Evolutionary conservation across 148 eudicot species (phyloP).

Genomic region (Diospyros lotus): DNA sequence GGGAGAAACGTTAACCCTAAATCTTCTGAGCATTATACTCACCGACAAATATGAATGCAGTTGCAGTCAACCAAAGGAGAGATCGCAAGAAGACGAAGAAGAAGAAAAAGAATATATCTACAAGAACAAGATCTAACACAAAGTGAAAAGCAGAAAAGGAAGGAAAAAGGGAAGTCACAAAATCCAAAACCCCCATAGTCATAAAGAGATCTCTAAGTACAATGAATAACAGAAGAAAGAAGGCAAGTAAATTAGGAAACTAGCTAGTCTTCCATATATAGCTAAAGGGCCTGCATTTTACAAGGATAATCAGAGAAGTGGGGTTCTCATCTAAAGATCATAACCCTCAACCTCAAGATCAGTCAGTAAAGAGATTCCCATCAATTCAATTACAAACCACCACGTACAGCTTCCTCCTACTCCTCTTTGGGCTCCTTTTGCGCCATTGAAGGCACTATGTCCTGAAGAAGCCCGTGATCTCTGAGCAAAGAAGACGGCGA

Average conservation of each 20-base stretch:
- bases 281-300: neutral
- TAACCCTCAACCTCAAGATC: slow-evolving; percentile 17
- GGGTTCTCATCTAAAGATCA: slow-evolving; percentile 15
- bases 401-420: slow-evolving; percentile 11
- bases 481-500: slow-evolving; percentile 19
- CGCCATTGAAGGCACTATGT: slow-evolving; percentile 56
- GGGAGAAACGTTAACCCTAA: neutral
- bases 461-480: slow-evolving; percentile 74
- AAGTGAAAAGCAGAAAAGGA: neutral
- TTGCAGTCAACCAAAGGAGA: slow-evolving; percentile 3
- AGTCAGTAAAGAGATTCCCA: slow-evolving; percentile 18
- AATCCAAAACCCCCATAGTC: slow-evolving; percentile 4
- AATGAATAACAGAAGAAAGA: neutral
- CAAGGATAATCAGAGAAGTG: neutral
- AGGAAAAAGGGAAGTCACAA: neutral
- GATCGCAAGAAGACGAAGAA: neutral
- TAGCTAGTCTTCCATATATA: slow-evolving; percentile 1
- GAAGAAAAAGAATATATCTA: neutral
- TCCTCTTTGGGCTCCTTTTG: slow-evolving; percentile 36
- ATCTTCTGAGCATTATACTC: neutral
- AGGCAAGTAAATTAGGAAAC: neutral
- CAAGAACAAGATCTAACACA: neutral
- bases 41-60: neutral
- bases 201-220: slow-evolving; percentile 5
- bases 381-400: neutral